Percentiles rank a stretch among this genome's conserved stretches.
These are phyloP conservation scores for Corylus avellana DNA, from an alignment of 306 rosid species.

Conservation along the genomic window DNA sequence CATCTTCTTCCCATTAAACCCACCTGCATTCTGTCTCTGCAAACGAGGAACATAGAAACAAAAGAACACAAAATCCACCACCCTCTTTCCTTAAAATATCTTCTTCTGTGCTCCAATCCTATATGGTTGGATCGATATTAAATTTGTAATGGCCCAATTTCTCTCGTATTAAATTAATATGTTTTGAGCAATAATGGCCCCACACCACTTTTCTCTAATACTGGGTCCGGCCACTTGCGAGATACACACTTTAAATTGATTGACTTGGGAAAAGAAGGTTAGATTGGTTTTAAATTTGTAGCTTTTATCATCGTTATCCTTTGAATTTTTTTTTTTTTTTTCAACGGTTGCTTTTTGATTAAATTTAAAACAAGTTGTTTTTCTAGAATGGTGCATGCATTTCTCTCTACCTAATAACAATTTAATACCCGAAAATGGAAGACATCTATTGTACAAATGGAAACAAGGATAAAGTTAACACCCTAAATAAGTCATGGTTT, in stretches of 20 bases:
- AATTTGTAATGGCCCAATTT: neutral
- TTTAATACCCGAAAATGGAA: neutral
- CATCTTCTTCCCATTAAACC: neutral
- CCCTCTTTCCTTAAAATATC: neutral
- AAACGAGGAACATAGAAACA: neutral
- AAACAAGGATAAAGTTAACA: no score
- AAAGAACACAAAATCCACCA: neutral
- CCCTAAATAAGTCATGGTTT: no score
- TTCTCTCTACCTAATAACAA: neutral
- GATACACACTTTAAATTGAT: neutral
- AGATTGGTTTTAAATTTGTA: neutral
- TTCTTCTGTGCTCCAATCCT: no score
- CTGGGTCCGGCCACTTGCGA: neutral
- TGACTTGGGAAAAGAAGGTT: neutral
- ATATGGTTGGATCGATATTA: no score
- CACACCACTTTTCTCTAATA: no score
- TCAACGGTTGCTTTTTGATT: neutral
- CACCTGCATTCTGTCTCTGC: neutral
- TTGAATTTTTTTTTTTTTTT: neutral
- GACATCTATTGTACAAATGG: no score
- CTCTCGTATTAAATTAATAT: no score
- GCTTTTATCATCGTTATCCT: neutral
- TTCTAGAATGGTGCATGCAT: neutral
- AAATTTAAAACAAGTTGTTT: neutral
- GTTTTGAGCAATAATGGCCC: no score